A percentile compares a stretch with the other conserved stretches of the same genome.
Conservation (phyloP, 306 rosid genomes). For the Acmispon strigosus region DNA sequence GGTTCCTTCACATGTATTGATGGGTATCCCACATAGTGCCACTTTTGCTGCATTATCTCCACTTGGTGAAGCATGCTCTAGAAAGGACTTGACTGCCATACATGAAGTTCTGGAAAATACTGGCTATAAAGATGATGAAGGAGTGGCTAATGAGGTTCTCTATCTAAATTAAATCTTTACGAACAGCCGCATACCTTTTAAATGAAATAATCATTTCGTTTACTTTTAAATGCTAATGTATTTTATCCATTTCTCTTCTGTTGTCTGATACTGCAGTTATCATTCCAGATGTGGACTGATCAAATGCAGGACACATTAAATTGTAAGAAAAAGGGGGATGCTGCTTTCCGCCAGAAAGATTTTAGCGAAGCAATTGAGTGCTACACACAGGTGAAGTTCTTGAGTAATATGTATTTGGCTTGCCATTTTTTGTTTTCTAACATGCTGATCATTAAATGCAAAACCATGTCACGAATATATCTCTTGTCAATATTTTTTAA, state of each 20-base stretch:
- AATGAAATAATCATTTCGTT: not conserved
- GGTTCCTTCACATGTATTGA: constrained; percentile 70
- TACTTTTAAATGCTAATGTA: constrained; percentile 1
- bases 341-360: constrained; percentile 58
- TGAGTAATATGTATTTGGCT: not conserved
- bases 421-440: not conserved
- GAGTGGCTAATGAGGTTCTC: constrained; percentile 68
- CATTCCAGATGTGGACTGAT: constrained; percentile 84
- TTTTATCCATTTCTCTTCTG: not conserved
- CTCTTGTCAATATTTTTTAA: not conserved
- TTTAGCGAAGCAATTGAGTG: constrained; percentile 54
- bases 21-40: constrained; percentile 61
- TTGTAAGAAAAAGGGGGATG: constrained; percentile 68
- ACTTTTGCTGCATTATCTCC: constrained; percentile 51
- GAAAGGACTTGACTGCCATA: constrained; percentile 75
- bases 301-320: constrained; percentile 78
- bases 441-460: not conserved
- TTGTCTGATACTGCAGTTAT: constrained; percentile 40
- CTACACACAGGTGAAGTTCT: constrained; percentile 58
- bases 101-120: constrained; percentile 64
- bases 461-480: not conserved
- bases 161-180: not conserved
- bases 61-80: constrained; percentile 75
- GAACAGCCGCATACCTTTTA: not conserved
- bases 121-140: constrained; percentile 79